Conservation (phyloP, 1,284 basidiomycete species). For the Fomes fomentarius region DNA sequence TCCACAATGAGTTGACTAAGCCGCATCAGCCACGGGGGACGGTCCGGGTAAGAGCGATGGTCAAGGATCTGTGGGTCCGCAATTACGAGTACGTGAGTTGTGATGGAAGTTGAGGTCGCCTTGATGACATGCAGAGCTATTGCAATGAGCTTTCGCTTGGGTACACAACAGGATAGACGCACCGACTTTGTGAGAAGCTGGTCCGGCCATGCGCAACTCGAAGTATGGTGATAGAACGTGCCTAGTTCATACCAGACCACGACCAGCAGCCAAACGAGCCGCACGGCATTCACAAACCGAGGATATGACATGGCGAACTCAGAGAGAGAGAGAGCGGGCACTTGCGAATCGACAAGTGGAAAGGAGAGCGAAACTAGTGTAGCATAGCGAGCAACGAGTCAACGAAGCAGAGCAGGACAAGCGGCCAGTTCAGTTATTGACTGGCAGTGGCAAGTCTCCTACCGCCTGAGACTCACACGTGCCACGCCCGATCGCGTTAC, state of each 20-base stretch:
- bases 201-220: constrained; percentile 66
- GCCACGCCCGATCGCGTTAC: constrained; percentile 12
- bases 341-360: not conserved
- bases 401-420: too few species aligned
- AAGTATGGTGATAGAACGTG: constrained; percentile 53
- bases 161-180: constrained; percentile 15
- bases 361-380: not conserved
- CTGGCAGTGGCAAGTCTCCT: too few species aligned
- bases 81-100: constrained; percentile 75
- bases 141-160: constrained; percentile 11
- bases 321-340: not conserved
- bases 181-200: constrained; percentile 26
- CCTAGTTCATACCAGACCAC: constrained; percentile 76
- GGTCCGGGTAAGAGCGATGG: constrained; percentile 60
- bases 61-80: constrained; percentile 86
- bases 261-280: constrained; percentile 57
- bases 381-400: not conserved
- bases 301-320: constrained; percentile 7
- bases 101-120: constrained; percentile 20
- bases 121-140: not conserved
- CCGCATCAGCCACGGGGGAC: constrained; percentile 47
- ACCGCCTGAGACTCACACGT: not conserved
- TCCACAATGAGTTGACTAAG: constrained; percentile 65
- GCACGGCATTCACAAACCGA: constrained; percentile 35
- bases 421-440: too few species aligned